Conservation (phyloP, 2,329 filamentous ascomycete species). For the Proliferodiscus dingleyae region DNA sequence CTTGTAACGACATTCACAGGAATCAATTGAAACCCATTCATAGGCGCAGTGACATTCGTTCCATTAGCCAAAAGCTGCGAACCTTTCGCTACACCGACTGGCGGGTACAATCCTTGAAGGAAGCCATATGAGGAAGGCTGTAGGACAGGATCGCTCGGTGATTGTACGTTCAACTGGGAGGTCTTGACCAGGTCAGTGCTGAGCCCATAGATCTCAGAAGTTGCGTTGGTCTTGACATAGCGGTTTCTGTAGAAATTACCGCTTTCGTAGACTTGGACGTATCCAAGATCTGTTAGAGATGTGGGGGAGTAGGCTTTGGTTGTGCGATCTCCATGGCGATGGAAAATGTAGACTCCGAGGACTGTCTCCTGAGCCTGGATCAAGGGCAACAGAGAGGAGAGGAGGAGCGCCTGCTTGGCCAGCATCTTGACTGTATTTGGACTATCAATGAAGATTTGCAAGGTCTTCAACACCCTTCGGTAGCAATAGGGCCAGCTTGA, state of each 20-base stretch:
- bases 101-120: conserved; percentile 82
- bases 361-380: conserved; percentile 29
- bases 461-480: no score
- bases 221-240: conserved; percentile 61
- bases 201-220: conserved; percentile 59
- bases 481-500: no score
- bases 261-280: conserved; percentile 66
- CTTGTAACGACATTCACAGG: conserved; percentile 60
- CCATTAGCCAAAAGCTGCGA: conserved; percentile 67
- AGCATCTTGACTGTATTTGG: conserved; percentile 22
- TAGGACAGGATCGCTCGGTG: conserved; percentile 72
- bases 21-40: conserved; percentile 81
- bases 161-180: conserved; percentile 65
- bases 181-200: conserved; percentile 60
- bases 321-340: conserved; percentile 85
- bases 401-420: conserved; percentile 37
- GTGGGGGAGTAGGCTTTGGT: conserved; percentile 69
- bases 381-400: conserved; percentile 37
- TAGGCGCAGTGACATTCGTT: conserved; percentile 57
- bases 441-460: background rate
- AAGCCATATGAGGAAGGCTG: conserved; percentile 77
- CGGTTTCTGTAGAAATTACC: conserved; percentile 71
- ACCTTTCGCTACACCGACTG: conserved; percentile 50
- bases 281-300: conserved; percentile 73
- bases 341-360: conserved; percentile 80